Percentiles rank a stretch among this genome's conserved stretches.
Evolutionary conservation across 2,329 filamentous ascomycete genomes (phyloP).

Genomic region (Rhynchosporium graminicola): DNA sequence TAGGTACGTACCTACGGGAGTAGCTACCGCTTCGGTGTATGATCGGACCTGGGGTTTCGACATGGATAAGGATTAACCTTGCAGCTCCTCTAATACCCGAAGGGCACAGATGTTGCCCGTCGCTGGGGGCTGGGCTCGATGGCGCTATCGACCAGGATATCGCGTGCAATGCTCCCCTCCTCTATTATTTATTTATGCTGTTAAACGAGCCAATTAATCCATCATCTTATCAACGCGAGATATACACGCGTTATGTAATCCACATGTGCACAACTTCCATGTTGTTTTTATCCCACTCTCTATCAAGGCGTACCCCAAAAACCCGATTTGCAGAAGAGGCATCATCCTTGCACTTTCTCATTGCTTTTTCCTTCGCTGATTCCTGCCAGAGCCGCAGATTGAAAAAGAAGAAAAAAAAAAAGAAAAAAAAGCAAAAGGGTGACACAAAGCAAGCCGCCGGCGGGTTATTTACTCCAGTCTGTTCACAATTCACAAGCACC

Average conservation of each 20-base stretch:
- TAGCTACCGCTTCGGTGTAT: conserved; percentile 11
- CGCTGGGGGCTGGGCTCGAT: conserved; percentile 4
- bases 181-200: neutral
- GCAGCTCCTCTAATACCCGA: conserved; percentile 23
- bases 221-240: conserved; percentile 6
- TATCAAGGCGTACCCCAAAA: conserved; percentile 7
- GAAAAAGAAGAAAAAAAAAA: neutral
- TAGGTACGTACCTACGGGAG: neutral
- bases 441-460: too few species aligned
- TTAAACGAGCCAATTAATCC: conserved; percentile 14
- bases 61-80: conserved; percentile 24
- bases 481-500: neutral
- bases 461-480: neutral
- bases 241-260: conserved; percentile 16
- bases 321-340: conserved; percentile 1
- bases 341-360: conserved; percentile 6
- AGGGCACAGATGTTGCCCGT: conserved; percentile 19
- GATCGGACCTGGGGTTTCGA: conserved; percentile 21
- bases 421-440: neutral
- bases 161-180: conserved; percentile 5
- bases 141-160: conserved; percentile 13
- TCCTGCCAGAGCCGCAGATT: conserved; percentile 1
- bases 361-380: too few species aligned
- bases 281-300: neutral
- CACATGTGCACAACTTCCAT: conserved; percentile 1